Base-by-base conservation (phyloP, 805 yeast species). In the Wickerhamia fluorescens region DNA sequence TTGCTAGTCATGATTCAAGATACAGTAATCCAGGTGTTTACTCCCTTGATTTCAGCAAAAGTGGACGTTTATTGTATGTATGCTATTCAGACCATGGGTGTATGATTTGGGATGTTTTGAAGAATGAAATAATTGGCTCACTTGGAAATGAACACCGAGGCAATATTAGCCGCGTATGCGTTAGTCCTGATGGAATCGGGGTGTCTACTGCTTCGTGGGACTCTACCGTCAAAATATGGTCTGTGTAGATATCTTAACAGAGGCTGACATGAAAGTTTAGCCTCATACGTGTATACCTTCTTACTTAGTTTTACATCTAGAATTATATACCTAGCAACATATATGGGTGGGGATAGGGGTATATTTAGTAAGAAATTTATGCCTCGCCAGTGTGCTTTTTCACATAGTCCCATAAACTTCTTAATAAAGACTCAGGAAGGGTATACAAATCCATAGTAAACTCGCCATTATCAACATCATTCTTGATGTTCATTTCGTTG, bases 381-480 rank as follows among this genome's bases (percentile, higher is more conserved):
- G n/a, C n/a, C n/a, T n/a, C n/a, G n/a, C n/a, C n/a, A 14, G 59
- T 56, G 44, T 84, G 78, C 58, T 80, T 84, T 58, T 78, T 78
- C 23, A 89, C 95, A 53, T 82, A 88, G 41, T 89, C 97, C 94
- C 94, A 87, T 57, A 89, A 69, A 67, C 94, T 83, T 64, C 84
- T 86, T 52, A 92, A 71, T 52, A 92, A 65, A 23, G 82, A 75
- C 52, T 89, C 96, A 13, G 97, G 97, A 42, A 89, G 66, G 16
- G 96, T 88, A 57, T 76, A 88, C 44, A 89, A 71, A 60, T 89
- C 98, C 84, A 89, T 85, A 31, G 94, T 86, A 56, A 92, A 89
- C 63, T 92, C 97, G 30, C 98, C 98, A 46, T 85, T 89, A 38
- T 89, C 97, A 28, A 85, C 87, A 48, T 89, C 95, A 55, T 92